Conservation (phyloP, 768 basidiomycete genomes). For the Russula brevipes region DNA sequence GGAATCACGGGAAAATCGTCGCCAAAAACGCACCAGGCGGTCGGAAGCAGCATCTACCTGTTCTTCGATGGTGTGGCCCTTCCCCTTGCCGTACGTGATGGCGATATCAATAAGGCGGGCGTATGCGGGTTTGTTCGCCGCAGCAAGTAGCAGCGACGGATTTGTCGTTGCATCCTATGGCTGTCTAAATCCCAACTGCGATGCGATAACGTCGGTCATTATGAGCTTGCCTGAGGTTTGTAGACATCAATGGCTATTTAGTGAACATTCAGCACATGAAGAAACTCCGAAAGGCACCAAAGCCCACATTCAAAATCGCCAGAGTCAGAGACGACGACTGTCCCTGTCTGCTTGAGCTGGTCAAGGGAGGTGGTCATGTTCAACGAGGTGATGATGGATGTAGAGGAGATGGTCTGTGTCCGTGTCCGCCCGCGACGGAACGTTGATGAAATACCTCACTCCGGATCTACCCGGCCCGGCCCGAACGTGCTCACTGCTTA, state of each 20-base stretch:
- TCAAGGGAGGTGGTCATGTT: constrained; percentile 76
- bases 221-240: constrained; percentile 73
- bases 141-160: constrained; percentile 91
- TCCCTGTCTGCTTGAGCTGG: constrained; percentile 84
- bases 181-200: constrained; percentile 3
- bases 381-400: constrained; percentile 19
- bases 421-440: neutral
- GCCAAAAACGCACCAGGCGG: constrained; percentile 61
- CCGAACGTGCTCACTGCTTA: too few species aligned
- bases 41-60: constrained; percentile 81
- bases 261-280: constrained; percentile 19
- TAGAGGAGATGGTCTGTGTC: neutral
- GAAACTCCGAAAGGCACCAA: constrained; percentile 4
- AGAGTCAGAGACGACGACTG: constrained; percentile 95
- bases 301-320: constrained; percentile 83
- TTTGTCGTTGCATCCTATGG: constrained; percentile 94
- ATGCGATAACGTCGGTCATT: neutral
- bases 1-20: neutral
- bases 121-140: constrained; percentile 87
- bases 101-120: constrained; percentile 72
- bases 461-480: constrained; percentile 13
- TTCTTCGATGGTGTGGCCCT: constrained; percentile 70
- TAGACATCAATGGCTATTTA: constrained; percentile 81
- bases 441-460: constrained; percentile 1
- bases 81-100: constrained; percentile 67